These are phyloP conservation scores for Alternaria alternata DNA, from an alignment of 2,329 filamentous ascomycete genomes.

Conservation along the genomic window DNA sequence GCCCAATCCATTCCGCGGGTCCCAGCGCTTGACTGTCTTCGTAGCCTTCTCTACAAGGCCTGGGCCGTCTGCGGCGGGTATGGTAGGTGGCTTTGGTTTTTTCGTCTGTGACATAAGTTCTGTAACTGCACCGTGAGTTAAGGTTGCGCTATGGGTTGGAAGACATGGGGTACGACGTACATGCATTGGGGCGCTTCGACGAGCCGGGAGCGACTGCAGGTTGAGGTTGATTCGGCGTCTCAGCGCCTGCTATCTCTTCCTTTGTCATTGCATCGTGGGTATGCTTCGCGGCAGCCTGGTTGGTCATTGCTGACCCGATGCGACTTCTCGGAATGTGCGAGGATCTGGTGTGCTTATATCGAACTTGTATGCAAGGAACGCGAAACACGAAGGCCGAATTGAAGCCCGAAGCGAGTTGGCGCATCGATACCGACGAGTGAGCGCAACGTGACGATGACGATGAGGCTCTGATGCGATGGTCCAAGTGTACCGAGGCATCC, in stretches of 20 bases:
- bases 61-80: conserved; percentile 11
- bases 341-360: neutral
- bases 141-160: conserved; percentile 1
- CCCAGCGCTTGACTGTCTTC: conserved; percentile 29
- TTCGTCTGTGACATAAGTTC: conserved; percentile 56
- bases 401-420: neutral
- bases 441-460: conserved; percentile 7
- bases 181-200: conserved; percentile 50
- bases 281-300: neutral
- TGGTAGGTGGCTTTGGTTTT: conserved; percentile 41
- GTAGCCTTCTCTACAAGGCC: conserved; percentile 23
- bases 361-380: neutral
- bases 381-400: neutral
- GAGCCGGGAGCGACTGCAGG: conserved; percentile 5
- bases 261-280: conserved; percentile 31
- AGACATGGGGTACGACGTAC: conserved; percentile 29
- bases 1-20: conserved; percentile 68
- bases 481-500: conserved; percentile 24
- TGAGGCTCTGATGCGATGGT: conserved; percentile 12
- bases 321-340: neutral
- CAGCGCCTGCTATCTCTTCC: conserved; percentile 30
- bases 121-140: conserved; percentile 52
- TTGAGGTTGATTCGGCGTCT: conserved; percentile 13
- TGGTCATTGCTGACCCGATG: neutral
- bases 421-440: neutral